Conservation (phyloP, 225 moss, liverwort and hornwort species). For the Sphagnum contortum region DNA sequence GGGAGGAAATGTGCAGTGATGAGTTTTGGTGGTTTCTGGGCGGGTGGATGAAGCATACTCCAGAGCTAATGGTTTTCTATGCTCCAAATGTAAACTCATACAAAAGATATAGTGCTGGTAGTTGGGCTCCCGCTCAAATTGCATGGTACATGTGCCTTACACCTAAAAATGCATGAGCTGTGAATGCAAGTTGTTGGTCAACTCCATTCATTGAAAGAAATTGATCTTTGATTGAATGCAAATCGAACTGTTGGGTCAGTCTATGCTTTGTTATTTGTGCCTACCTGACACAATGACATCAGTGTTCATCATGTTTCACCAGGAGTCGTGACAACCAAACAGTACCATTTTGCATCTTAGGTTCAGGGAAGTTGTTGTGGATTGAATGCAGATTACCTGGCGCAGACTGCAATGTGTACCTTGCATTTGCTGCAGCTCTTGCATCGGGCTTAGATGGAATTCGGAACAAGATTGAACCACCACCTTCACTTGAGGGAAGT, state of each 20-base stretch:
- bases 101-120: conserved; percentile 82
- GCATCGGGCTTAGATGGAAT: conserved; percentile 95
- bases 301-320: not conserved
- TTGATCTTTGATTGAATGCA: too few relatives aligned
- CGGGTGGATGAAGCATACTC: conserved; percentile 99
- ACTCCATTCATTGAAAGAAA: too few relatives aligned
- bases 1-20: conserved; percentile 36
- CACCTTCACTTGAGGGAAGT: conserved; percentile 66
- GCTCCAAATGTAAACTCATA: conserved; percentile 97
- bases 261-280: too few relatives aligned
- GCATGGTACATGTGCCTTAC: conserved; percentile 41
- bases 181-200: too few relatives aligned
- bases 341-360: conserved; percentile 78
- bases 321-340: conserved; percentile 95
- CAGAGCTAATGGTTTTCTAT: conserved; percentile 93
- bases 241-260: not conserved
- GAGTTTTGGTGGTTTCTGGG: conserved; percentile 96
- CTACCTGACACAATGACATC: too few relatives aligned
- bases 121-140: conserved; percentile 97
- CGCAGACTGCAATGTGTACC: conserved; percentile 92
- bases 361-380: conserved; percentile 79
- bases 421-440: conserved; percentile 91
- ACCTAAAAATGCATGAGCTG: too few relatives aligned
- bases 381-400: conserved; percentile 95
- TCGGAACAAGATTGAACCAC: conserved; percentile 75